A percentile compares a stretch with the other conserved stretches of the same genome.
These are phyloP conservation scores for Endotrypanum monterogeii DNA, from an alignment of 208 protist species.

Conservation along the genomic window DNA sequence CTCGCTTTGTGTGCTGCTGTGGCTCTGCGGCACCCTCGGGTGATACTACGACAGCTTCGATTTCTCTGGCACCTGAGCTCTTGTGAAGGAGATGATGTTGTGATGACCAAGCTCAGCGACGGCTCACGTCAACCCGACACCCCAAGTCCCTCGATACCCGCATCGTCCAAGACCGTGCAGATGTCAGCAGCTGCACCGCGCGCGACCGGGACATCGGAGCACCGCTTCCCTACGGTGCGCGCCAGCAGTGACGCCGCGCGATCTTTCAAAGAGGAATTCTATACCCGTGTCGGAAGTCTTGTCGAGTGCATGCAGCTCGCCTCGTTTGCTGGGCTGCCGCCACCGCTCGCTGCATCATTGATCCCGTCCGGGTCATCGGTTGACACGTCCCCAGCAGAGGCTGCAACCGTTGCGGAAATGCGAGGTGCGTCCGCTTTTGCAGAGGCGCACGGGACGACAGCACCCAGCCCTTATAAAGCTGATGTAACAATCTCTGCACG, in stretches of 20 bases:
- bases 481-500: not conserved
- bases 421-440: not conserved
- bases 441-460: not conserved
- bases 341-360: conserved; percentile 23
- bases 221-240: not conserved
- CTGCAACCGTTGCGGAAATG: not conserved
- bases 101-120: not conserved
- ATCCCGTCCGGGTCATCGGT: not conserved
- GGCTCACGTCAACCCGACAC: not conserved
- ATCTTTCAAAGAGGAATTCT: conserved; percentile 11
- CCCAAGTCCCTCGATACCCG: not conserved
- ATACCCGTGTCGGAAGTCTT: conserved; percentile 9
- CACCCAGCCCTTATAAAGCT: not conserved
- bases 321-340: conserved; percentile 17
- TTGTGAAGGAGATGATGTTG: not conserved
- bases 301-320: conserved; percentile 24
- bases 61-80: conserved; percentile 23
- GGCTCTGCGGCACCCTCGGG: conserved; percentile 48
- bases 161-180: not conserved
- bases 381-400: not conserved
- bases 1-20: conserved; percentile 35
- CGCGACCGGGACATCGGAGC: not conserved
- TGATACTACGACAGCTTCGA: conserved; percentile 39
- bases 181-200: not conserved
- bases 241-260: not conserved